These are phyloP conservation scores for Debaryomyces udenii DNA, from an alignment of 1,139 yeast genomes.

Conservation along the genomic window DNA sequence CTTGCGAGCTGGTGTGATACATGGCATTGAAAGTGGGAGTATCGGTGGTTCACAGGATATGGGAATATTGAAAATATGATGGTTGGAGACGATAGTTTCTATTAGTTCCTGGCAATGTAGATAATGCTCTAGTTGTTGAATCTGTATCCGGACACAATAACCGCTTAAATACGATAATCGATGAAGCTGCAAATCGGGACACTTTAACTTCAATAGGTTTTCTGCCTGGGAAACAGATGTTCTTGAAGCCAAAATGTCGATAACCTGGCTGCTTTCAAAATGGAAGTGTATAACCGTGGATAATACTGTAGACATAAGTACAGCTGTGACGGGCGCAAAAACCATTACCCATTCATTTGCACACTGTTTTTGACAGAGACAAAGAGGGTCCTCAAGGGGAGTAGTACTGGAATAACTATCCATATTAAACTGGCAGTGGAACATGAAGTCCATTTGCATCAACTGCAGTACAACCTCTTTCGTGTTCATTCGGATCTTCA, in stretches of 20 bases:
- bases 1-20: no score
- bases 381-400: neutral
- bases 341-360: neutral
- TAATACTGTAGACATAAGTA: neutral
- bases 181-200: neutral
- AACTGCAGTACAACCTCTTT: neutral
- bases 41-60: no score
- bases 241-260: neutral
- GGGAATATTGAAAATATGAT: neutral
- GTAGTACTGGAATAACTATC: neutral
- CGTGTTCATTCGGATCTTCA: slow-evolving; percentile 1
- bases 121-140: no score
- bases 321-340: neutral
- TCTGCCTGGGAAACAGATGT: neutral
- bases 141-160: neutral
- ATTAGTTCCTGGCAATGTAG: neutral
- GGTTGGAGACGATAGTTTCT: neutral
- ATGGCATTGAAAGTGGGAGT: no score
- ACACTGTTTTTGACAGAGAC: neutral
- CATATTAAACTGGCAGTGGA: neutral
- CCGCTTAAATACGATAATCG: neutral
- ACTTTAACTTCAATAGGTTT: neutral
- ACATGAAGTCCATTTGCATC: neutral
- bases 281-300: neutral
- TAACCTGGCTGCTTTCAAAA: neutral